A percentile compares a stretch with the other conserved stretches of the same genome.
phyloP scores from a whole-genome alignment of 2,329 filamentous ascomycete genomes.

The Furcasterigmium sp. region DNA sequence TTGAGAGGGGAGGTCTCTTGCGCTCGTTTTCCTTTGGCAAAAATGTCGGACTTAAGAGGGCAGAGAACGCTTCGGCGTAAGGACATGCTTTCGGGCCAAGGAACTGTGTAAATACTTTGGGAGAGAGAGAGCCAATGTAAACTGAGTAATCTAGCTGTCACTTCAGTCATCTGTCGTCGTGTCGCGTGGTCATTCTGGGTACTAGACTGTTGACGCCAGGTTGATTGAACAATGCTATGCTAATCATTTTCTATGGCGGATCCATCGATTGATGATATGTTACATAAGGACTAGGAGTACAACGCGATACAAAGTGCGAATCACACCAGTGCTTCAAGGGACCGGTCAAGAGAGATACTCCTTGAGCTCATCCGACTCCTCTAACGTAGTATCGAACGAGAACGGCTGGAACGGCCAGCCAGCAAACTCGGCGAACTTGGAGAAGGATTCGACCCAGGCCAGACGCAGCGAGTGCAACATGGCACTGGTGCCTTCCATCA shows the following conservation, averaged over 20 bases:
- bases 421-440: constrained; percentile 91
- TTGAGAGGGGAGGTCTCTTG: neutral
- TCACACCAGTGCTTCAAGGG: neutral
- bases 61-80: too few relatives aligned
- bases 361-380: constrained; percentile 67
- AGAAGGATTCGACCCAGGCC: constrained; percentile 97
- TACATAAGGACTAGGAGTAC: constrained; percentile 12
- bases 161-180: too few relatives aligned
- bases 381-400: constrained; percentile 76
- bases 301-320: constrained; percentile 8
- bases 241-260: neutral
- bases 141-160: too few relatives aligned
- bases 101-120: neutral
- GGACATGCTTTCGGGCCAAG: too few relatives aligned
- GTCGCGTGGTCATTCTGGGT: too few relatives aligned
- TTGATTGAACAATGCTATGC: neutral
- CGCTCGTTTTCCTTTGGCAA: too few relatives aligned
- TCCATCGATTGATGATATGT: constrained; percentile 7
- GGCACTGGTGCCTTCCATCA: constrained; percentile 94
- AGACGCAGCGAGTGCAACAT: constrained; percentile 91
- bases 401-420: constrained; percentile 86
- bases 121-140: too few relatives aligned
- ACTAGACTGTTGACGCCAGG: neutral
- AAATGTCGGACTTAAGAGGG: too few relatives aligned
- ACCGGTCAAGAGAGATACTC: constrained; percentile 43